phyloP scores from a whole-genome alignment of 1,284 basidiomycete genomes.

The Ceratobasidium papillatum region DNA sequence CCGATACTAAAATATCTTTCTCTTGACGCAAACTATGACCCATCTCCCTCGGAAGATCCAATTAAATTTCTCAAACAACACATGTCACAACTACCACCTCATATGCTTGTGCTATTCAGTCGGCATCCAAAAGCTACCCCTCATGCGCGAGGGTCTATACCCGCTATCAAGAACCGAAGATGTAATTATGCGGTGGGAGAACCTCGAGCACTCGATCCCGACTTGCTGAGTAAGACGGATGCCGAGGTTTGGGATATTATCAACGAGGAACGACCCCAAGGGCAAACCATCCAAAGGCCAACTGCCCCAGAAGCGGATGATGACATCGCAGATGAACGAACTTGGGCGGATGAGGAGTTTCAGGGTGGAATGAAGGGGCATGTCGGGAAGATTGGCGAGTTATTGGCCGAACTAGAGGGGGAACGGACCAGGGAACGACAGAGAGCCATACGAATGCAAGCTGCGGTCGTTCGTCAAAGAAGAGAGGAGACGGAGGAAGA shows the following conservation, averaged over 20 bases:
- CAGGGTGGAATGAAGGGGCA: constrained; percentile 63
- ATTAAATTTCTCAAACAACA: constrained; percentile 69
- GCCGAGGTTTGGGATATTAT: constrained; percentile 34
- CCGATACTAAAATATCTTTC: constrained; percentile 69
- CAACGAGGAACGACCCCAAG: constrained; percentile 35
- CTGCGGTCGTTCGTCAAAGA: constrained; percentile 58
- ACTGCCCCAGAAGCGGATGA: constrained; percentile 63
- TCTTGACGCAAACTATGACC: constrained; percentile 64
- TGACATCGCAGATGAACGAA: constrained; percentile 69
- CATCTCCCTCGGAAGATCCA: constrained; percentile 66
- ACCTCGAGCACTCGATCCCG: constrained; percentile 40
- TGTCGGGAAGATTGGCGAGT: constrained; percentile 70
- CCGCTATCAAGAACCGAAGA: constrained; percentile 73
- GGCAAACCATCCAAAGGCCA: neutral
- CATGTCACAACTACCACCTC: constrained; percentile 70
- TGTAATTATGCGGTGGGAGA: constrained; percentile 58
- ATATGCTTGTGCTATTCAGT: constrained; percentile 68
- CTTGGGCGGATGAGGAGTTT: constrained; percentile 71
- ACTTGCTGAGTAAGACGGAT: constrained; percentile 37
- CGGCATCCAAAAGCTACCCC: constrained; percentile 61
- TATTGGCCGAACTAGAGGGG: constrained; percentile 76
- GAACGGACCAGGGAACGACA: constrained; percentile 72
- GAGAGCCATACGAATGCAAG: constrained; percentile 58
- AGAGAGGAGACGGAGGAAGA: constrained; percentile 67
- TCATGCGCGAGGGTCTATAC: constrained; percentile 68